Base-by-base conservation (phyloP, 2,329 filamentous ascomycete species). In the Aspergillus proliferans region DNA sequence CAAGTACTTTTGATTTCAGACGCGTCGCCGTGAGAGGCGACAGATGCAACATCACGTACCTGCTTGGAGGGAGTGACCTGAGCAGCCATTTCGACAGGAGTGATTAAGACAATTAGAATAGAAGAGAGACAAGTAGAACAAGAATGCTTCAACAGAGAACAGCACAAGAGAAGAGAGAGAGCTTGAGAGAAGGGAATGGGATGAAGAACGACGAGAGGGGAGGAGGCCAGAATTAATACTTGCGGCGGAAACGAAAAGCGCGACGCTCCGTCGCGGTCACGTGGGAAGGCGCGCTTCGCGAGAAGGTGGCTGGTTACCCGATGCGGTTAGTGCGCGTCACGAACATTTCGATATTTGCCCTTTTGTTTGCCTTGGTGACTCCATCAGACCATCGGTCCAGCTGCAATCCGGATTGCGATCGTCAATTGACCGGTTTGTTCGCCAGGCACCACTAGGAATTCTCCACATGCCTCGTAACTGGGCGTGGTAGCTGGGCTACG, bases 21-120 rank as follows among this genome's bases (percentile, higher is more conserved):
- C 63, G 66, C 62, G 63, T 68, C 58, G 48, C 41, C 52, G 49
- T 45, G 52, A 53, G 57, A 60, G 54, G 66, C 61, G 64, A 56
- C 61, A 56, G 59, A 46, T 49, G 61, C 61, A 68, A 71, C 66
- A 69, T 66, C 66, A 67, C 79, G 59, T 76, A 87, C 84, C 77
- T 83, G 81, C 74, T 87, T 87, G 50, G 84, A 87, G 55, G 84
- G 84, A 61, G 84, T 87, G 66, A 88, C 77, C 69, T 92, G 79
- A 55, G 85, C 75, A 71, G 88, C 81, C 88, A 94, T 93, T 81
- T 54, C 47, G 52, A 54, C 47, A 45, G 49, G 30, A 33, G 43
- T 19, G 34, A 40, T 76, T 69, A 52, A 59, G 54, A 48, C 15
- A 40, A 40, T 40, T 51, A 49, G 51, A 56, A 52, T 47, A 46